A percentile compares a stretch with the other conserved stretches of the same genome.
Evolutionary conservation across 495 filamentous ascomycete species (phyloP).

Genomic region (Penicillium fimorum): DNA sequence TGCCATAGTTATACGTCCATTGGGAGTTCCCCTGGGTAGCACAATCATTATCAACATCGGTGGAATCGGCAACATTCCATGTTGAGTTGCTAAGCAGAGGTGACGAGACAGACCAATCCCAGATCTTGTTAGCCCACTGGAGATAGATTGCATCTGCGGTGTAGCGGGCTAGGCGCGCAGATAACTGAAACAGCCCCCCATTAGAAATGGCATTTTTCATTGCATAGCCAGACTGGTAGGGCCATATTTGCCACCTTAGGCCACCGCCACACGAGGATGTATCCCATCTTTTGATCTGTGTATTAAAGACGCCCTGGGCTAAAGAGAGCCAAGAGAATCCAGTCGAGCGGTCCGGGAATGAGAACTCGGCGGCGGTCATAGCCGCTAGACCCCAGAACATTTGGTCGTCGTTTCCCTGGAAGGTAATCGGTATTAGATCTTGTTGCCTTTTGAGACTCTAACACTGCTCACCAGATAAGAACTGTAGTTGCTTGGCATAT

Average conservation of each 20-base stretch:
- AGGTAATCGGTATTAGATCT: background rate
- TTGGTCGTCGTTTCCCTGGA: conserved; percentile 58
- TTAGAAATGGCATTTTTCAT: conserved; percentile 74
- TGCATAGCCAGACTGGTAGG: conserved; percentile 50
- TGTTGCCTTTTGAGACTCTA: background rate
- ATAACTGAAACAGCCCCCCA: conserved; percentile 66
- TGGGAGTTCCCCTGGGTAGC: conserved; percentile 54
- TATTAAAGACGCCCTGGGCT: conserved; percentile 77
- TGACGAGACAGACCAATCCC: conserved; percentile 57
- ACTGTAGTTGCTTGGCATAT: conserved; percentile 47
- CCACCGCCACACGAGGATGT: conserved; percentile 48
- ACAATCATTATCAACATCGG: conserved; percentile 54
- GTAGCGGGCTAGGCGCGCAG: conserved; percentile 64
- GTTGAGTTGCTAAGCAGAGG: conserved; percentile 48
- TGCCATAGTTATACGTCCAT: conserved; percentile 70
- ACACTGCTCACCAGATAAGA: conserved; percentile 31
- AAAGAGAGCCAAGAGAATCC: conserved; percentile 69
- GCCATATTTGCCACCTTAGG: conserved; percentile 56
- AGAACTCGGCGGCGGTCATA: conserved; percentile 54
- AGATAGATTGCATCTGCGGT: conserved; percentile 63
- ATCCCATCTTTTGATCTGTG: conserved; percentile 59
- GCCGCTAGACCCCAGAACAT: conserved; percentile 57
- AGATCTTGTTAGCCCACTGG: conserved; percentile 66
- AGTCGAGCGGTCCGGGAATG: conserved; percentile 44
- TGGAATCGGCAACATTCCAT: conserved; percentile 62